These are phyloP conservation scores for Colletotrichum sp. DNA, from an alignment of 2,329 filamentous ascomycete genomes.

Conservation along the genomic window DNA sequence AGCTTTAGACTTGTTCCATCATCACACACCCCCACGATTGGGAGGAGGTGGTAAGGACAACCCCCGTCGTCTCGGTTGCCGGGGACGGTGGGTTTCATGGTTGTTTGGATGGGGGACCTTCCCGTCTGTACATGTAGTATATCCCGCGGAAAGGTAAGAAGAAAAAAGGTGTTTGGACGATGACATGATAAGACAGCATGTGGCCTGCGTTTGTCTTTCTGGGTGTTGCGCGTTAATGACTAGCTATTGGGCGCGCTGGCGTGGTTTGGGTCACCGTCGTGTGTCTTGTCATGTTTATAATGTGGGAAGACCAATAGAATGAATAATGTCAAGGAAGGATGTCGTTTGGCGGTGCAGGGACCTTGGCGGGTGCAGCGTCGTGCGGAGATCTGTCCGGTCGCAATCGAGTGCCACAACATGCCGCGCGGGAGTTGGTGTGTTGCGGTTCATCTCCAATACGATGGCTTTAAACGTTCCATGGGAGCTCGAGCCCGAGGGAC, in stretches of 20 bases:
- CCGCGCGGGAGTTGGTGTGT: neutral
- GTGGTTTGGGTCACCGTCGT: neutral
- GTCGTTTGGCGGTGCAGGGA: neutral
- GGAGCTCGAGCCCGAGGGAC: neutral
- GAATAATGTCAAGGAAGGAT: neutral
- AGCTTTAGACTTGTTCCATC: conserved; percentile 1
- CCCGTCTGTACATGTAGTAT: neutral
- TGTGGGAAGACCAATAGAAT: neutral
- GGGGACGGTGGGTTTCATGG: neutral
- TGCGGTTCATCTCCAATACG: neutral
- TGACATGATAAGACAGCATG: conserved; percentile 1
- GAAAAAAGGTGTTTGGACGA: conserved; percentile 12
- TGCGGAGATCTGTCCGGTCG: neutral
- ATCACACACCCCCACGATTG: neutral
- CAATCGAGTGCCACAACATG: neutral
- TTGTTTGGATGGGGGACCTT: conserved; percentile 10
- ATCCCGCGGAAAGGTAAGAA: neutral
- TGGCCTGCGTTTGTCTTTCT: conserved; percentile 7
- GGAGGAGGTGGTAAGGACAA: neutral
- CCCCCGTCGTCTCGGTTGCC: neutral
- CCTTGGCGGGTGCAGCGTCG: neutral
- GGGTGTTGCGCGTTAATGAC: conserved; percentile 4
- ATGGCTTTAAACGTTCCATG: neutral
- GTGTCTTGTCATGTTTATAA: conserved; percentile 9
- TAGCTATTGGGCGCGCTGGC: conserved; percentile 2